Evolutionary conservation across 164 flowering plant genomes (phyloP).

Genomic region (Echeveria elegans): DNA sequence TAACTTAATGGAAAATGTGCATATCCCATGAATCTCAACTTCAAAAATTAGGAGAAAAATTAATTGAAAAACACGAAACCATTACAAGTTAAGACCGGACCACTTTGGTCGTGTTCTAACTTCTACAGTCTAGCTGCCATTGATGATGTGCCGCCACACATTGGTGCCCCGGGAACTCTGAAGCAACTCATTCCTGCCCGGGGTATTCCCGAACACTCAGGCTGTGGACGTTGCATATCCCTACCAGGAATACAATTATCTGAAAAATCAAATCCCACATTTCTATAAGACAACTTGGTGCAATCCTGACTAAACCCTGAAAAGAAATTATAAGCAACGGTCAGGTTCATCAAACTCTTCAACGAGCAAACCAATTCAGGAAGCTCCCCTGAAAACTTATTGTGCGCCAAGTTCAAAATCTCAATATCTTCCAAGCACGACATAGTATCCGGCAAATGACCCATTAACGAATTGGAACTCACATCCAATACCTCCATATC

Average conservation of each 20-base stretch:
- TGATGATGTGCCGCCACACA: conserved; percentile 8
- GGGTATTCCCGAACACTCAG: conserved; percentile 11
- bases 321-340: conserved; percentile 73
- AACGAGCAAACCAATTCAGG: conserved; percentile 63
- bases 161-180: conserved; percentile 9
- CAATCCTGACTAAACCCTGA: conserved; percentile 77
- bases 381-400: conserved; percentile 61
- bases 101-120: not conserved
- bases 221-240: conserved; percentile 14
- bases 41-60: not conserved
- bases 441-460: conserved; percentile 72
- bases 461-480: conserved; percentile 67
- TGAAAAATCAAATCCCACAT: conserved; percentile 12
- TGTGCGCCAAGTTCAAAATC: conserved; percentile 69
- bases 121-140: not conserved
- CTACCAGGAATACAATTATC: conserved; percentile 13
- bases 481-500: conserved; percentile 68
- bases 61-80: not conserved
- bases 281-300: conserved; percentile 26
- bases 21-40: not conserved
- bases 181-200: conserved; percentile 11
- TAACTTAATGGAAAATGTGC: not conserved
- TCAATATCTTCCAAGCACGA: conserved; percentile 64
- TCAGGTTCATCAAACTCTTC: conserved; percentile 51
- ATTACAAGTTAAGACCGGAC: not conserved